Evolutionary conservation across 768 basidiomycete species (phyloP).

Genomic region (Naganishia antarctica): DNA sequence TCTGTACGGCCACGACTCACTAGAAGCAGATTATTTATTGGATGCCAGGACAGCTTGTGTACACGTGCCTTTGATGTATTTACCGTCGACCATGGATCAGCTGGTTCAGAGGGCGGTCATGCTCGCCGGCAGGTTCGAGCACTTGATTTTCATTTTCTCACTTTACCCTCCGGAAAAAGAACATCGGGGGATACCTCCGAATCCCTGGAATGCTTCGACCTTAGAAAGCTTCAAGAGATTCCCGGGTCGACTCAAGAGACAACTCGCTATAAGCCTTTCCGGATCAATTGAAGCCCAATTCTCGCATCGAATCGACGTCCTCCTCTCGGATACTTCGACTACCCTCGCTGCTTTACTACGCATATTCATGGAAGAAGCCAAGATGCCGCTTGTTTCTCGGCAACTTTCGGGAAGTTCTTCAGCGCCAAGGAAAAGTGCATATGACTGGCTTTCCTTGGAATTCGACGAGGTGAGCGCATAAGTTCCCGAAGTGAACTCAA

Average conservation of each 20-base stretch:
- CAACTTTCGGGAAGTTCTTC: too few relatives aligned
- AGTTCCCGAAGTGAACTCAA: too few relatives aligned
- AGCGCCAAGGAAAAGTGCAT: too few relatives aligned
- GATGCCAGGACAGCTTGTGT: constrained; percentile 4
- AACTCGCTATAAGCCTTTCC: not conserved
- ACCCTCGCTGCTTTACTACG: constrained; percentile 1
- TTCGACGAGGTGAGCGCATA: not conserved
- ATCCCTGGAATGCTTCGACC: constrained; percentile 6
- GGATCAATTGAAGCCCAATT: not conserved
- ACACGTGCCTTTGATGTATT: not conserved
- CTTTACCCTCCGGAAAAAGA: not conserved
- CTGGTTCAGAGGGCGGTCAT: not conserved
- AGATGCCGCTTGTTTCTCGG: not conserved
- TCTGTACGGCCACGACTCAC: constrained; percentile 4
- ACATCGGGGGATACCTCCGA: not conserved
- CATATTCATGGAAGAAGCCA: not conserved
- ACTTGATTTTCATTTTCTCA: constrained; percentile 1
- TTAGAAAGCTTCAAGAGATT: not conserved
- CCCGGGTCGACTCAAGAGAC: constrained; percentile 6
- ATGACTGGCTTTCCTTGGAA: constrained; percentile 1
- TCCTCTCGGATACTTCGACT: not conserved
- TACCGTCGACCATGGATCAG: not conserved
- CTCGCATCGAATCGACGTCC: not conserved
- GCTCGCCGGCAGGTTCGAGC: not conserved
- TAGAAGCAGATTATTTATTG: constrained; percentile 11